phyloP scores from a whole-genome alignment of 1,139 yeast genomes.

The Meyerozyma carpophila region DNA sequence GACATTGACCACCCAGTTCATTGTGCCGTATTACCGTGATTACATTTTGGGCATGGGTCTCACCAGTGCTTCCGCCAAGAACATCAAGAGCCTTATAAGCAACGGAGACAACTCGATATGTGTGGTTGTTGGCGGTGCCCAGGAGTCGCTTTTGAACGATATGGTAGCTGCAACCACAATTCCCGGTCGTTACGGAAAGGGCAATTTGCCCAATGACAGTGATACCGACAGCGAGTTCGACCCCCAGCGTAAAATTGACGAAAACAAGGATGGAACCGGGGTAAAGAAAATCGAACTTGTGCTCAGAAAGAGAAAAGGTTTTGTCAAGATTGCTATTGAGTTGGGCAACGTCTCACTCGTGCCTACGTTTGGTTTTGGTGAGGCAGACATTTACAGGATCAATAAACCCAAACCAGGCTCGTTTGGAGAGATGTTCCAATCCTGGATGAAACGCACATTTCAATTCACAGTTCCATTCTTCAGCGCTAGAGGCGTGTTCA shows the following conservation, averaged over 20 bases:
- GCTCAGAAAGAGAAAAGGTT: constrained; percentile 77
- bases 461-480: constrained; percentile 90
- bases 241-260: constrained; percentile 1
- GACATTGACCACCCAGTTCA: constrained; percentile 80
- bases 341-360: constrained; percentile 74
- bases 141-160: constrained; percentile 65
- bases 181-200: constrained; percentile 50
- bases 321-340: constrained; percentile 79
- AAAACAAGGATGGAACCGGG: background rate
- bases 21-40: constrained; percentile 84
- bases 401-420: constrained; percentile 52
- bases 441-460: constrained; percentile 60
- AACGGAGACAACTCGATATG: constrained; percentile 73
- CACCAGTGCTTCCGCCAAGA: constrained; percentile 76
- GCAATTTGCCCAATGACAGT: constrained; percentile 25
- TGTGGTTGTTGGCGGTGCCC: constrained; percentile 94
- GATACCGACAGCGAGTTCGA: constrained; percentile 5
- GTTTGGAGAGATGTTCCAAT: constrained; percentile 50
- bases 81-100: constrained; percentile 59
- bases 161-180: constrained; percentile 31
- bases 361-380: constrained; percentile 92
- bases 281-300: constrained; percentile 44
- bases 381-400: constrained; percentile 72
- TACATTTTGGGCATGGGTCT: constrained; percentile 77
- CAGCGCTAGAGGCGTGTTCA: constrained; percentile 89